Conservation (phyloP, 108 stramenopile genomes). For the Skeletonema potamos region DNA sequence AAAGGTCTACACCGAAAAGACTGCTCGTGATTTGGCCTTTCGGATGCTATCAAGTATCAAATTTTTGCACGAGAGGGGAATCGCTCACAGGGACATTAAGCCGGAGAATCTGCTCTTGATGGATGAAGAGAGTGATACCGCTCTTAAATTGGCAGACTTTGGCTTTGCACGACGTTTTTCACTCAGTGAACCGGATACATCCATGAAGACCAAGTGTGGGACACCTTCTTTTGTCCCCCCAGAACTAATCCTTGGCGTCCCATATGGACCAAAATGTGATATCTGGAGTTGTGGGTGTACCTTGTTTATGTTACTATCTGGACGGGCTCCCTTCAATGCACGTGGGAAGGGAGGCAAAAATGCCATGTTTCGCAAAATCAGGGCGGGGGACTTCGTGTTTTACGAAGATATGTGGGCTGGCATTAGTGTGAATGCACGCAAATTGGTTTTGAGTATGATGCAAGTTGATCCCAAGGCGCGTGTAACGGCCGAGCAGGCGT, state of each 20-base stretch:
- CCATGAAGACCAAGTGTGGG: conserved; percentile 88
- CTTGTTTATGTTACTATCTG: conserved; percentile 81
- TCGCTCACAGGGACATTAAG: conserved; percentile 93
- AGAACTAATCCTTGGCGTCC: conserved; percentile 79
- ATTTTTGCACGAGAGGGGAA: conserved; percentile 70
- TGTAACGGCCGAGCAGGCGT: conserved; percentile 53
- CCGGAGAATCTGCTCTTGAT: conserved; percentile 91
- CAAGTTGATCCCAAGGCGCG: conserved; percentile 72
- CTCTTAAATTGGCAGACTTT: conserved; percentile 93
- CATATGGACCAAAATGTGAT: conserved; percentile 85
- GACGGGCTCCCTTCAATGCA: conserved; percentile 57
- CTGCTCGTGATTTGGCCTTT: conserved; percentile 16
- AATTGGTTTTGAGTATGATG: conserved; percentile 75
- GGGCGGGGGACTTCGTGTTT: conserved; percentile 76
- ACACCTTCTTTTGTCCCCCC: conserved; percentile 97
- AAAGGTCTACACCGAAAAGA: conserved; percentile 22
- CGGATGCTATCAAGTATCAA: conserved; percentile 52
- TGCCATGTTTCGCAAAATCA: conserved; percentile 77
- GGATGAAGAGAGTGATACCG: conserved; percentile 65
- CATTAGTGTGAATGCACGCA: conserved; percentile 73
- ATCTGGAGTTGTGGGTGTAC: conserved; percentile 96
- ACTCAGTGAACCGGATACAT: conserved; percentile 42
- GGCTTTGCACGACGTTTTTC: conserved; percentile 88
- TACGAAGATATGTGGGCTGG: conserved; percentile 71
- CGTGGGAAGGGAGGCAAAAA: conserved; percentile 55